These are phyloP conservation scores for Kodamaea laetipori DNA, from an alignment of 805 yeast species.

Conservation along the genomic window DNA sequence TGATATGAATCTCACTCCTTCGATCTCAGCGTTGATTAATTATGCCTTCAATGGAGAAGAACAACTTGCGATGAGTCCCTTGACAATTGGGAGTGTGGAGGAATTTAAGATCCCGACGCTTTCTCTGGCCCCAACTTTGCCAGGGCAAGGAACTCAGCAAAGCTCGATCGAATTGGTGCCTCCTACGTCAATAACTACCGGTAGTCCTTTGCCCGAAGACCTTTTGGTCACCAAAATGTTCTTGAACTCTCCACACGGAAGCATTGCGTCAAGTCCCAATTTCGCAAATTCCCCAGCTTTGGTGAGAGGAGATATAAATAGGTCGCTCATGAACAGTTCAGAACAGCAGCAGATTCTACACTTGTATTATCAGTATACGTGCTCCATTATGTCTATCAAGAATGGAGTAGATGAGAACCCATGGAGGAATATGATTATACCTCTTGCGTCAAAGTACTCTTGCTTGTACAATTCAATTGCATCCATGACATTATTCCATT, in stretches of 20 bases:
- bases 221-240: conserved; percentile 9
- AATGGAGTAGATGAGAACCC: conserved; percentile 69
- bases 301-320: conserved; percentile 12
- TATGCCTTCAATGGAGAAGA: conserved; percentile 35
- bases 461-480: conserved; percentile 64
- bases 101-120: conserved; percentile 5
- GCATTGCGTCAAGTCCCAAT: conserved; percentile 11
- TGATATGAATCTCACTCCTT: conserved; percentile 35
- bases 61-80: conserved; percentile 5
- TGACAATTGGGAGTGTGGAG: conserved; percentile 9
- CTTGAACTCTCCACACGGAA: conserved; percentile 4
- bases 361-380: conserved; percentile 39
- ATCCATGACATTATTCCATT: conserved; percentile 67
- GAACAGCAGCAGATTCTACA: conserved; percentile 40
- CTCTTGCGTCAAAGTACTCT: conserved; percentile 55
- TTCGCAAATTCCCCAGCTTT: conserved; percentile 2
- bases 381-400: conserved; percentile 58
- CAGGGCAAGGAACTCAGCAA: not conserved
- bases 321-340: conserved; percentile 25
- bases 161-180: not conserved
- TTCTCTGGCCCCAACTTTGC: not conserved
- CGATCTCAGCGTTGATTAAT: conserved; percentile 40
- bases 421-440: conserved; percentile 61
- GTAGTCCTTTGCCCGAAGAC: conserved; percentile 1
- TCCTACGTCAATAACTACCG: not conserved